Base-by-base conservation (phyloP, 441 rosid genomes). In the Adansonia gregorii region DNA sequence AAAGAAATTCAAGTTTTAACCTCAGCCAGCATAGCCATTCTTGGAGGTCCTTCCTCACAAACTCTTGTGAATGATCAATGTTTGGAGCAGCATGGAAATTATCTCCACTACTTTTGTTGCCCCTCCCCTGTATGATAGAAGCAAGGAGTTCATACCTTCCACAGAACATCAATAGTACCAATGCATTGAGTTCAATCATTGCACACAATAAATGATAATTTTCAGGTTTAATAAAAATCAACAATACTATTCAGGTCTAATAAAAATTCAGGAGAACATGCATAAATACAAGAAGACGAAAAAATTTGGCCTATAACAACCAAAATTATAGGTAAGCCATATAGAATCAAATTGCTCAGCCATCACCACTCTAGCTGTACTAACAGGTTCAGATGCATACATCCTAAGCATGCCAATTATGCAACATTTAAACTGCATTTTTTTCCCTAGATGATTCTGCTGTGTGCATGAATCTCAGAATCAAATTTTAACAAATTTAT, bases 81-180 rank as follows among this genome's bases (percentile, higher is more conserved):
- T 95, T 95, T 79, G 99, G 99, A 31, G 99, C 98, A 81, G 99
- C 99, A 85, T 95, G 99, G 82, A 95, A 95, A 88, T 84, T 88
- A 78, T 95, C 99, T 75, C 99, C 99, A 80, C 99, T 95, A 76
- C 99, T 95, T 86, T 93, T 93, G 85, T 93, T 95, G 82, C 99
- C 99, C 78, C 92, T 86, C 64, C 99, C 99, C 99, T 95, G 93
- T 75, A 82, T 46, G 55, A 83, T 19, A 79, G 64, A 81, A 75
- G 78, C 4, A 61, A 74, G 51, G 65, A n/a, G 58, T 46, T 60
- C 55, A 77, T 19, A 27, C n/a, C 31, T 63, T 35, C 78, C 64
- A 60, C 66, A 63, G 8, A 59, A 27, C 51, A 60, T 46, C 56
- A 46, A 73, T 58, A 70, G 12, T 63, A 60, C 46, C 17, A 3